Percentiles rank a stretch among this genome's conserved stretches.
phyloP scores from a whole-genome alignment of 305 asterid species.

The Fraxinus nigra region DNA sequence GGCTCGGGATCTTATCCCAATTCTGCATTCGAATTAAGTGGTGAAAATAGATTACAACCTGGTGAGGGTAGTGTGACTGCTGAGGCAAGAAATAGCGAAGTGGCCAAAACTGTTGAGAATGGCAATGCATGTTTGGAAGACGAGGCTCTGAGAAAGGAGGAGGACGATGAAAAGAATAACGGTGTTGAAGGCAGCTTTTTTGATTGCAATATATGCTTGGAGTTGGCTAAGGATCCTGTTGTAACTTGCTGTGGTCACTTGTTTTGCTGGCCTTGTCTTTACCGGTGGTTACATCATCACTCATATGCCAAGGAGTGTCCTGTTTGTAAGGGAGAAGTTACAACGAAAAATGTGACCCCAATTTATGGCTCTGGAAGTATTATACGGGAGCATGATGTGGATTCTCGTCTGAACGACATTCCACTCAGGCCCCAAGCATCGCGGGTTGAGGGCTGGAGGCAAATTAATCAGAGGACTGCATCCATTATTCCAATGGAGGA shows the following conservation, averaged over 20 bases:
- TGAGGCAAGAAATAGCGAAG: conserved; percentile 15
- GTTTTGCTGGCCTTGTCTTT: conserved; percentile 58
- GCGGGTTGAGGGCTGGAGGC: conserved; percentile 50
- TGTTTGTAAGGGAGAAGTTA: conserved; percentile 54
- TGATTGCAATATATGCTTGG: conserved; percentile 55
- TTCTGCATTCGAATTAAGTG: conserved; percentile 1
- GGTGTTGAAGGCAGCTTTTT: conserved; percentile 38
- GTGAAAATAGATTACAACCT: conserved; percentile 31
- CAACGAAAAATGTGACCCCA: conserved; percentile 39
- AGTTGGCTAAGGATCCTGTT: conserved; percentile 47
- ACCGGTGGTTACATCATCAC: conserved; percentile 46
- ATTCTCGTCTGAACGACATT: conserved; percentile 24
- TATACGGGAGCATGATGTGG: conserved; percentile 25
- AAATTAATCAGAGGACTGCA: conserved; percentile 40
- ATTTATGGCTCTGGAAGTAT: conserved; percentile 44
- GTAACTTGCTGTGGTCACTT: conserved; percentile 58
- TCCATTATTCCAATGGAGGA: conserved; percentile 43
- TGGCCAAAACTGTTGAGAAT: conserved; percentile 27
- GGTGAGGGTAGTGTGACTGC: conserved; percentile 22
- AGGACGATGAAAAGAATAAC: conserved; percentile 34
- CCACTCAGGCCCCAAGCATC: conserved; percentile 50
- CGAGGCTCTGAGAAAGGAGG: conserved; percentile 31
- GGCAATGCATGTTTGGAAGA: conserved; percentile 24
- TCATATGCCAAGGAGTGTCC: conserved; percentile 54
- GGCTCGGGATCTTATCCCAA: neutral